These are phyloP conservation scores for Gossypium lobatum DNA, from an alignment of 441 rosid species.

Conservation along the genomic window DNA sequence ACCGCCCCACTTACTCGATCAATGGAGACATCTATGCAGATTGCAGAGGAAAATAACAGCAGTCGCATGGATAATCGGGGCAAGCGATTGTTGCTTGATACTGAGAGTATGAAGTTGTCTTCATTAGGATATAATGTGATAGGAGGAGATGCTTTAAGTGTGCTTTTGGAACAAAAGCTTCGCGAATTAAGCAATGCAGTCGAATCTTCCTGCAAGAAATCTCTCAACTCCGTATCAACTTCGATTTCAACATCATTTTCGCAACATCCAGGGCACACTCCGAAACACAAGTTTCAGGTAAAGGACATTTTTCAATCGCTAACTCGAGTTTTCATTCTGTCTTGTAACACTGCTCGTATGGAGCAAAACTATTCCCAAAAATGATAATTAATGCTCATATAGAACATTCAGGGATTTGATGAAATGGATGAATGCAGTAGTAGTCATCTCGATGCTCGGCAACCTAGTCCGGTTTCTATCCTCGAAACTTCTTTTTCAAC, in stretches of 20 bases:
- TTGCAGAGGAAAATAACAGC: conserved; percentile 19
- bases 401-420: conserved; percentile 33
- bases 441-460: conserved; percentile 33
- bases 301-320: neutral
- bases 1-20: conserved; percentile 71
- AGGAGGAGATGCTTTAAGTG: conserved; percentile 72
- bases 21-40: conserved; percentile 37
- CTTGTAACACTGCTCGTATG: neutral
- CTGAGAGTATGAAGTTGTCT: conserved; percentile 45
- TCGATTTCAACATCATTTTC: conserved; percentile 30
- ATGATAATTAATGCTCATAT: neutral
- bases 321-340: neutral
- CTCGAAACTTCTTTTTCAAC: conserved; percentile 55
- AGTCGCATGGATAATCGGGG: conserved; percentile 26
- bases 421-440: conserved; percentile 32
- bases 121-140: conserved; percentile 57
- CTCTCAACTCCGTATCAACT: conserved; percentile 35
- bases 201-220: conserved; percentile 47
- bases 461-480: conserved; percentile 69
- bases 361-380: neutral
- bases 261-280: conserved; percentile 25
- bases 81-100: conserved; percentile 43
- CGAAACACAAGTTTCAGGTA: conserved; percentile 51
- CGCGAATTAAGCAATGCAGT: conserved; percentile 57
- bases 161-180: conserved; percentile 82